Evolutionary conservation across 1,284 basidiomycete species (phyloP).

Genomic region (Coriolopsis trogii): DNA sequence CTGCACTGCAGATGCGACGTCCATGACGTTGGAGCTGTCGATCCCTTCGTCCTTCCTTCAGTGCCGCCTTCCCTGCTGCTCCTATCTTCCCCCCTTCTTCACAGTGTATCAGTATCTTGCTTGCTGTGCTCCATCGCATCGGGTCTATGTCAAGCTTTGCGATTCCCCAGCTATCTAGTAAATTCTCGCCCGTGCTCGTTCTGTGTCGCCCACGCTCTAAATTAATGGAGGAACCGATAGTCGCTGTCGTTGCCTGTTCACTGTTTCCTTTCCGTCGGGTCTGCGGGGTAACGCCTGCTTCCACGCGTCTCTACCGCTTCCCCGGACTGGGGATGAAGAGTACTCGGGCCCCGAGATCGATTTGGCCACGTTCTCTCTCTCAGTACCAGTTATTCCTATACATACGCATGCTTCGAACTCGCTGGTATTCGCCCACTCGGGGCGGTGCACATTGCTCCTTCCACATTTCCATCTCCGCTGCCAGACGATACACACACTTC

Average conservation of each 20-base stretch:
- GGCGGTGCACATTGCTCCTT: slow-evolving; percentile 4
- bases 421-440: slow-evolving; percentile 2
- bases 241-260: slow-evolving; percentile 23
- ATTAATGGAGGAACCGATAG: slow-evolving; percentile 22
- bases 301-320: slow-evolving; percentile 1
- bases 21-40: not conserved
- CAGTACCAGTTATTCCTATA: slow-evolving; percentile 20
- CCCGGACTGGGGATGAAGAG: slow-evolving; percentile 13
- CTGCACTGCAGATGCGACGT: slow-evolving; percentile 18
- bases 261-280: slow-evolving; percentile 21
- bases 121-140: not conserved
- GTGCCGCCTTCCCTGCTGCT: not conserved
- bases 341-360: slow-evolving; percentile 18
- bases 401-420: too few species aligned
- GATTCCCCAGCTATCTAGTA: slow-evolving; percentile 9
- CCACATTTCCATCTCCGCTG: not conserved
- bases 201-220: slow-evolving; percentile 17
- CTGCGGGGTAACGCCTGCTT: slow-evolving; percentile 2
- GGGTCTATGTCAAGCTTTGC: slow-evolving; percentile 12
- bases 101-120: too few species aligned
- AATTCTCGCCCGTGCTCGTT: slow-evolving; percentile 4
- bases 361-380: slow-evolving; percentile 2
- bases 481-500: not conserved
- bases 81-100: not conserved
- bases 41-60: not conserved